Evolutionary conservation across 2,329 filamentous ascomycete species (phyloP).

Genomic region (Epichloe coenophiala): DNA sequence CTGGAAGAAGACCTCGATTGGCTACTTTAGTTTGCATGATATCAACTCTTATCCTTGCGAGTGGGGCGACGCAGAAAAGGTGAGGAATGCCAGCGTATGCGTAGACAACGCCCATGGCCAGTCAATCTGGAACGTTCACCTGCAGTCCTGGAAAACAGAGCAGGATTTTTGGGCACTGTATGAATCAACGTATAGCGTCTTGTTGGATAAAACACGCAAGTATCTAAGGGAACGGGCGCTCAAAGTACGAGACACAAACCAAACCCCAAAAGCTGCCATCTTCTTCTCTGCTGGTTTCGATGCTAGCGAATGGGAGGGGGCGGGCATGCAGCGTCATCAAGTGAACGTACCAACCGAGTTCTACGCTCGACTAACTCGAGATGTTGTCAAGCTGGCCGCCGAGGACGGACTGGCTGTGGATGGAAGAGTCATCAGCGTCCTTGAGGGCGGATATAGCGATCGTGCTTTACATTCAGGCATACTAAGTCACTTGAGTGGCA

Average conservation of each 20-base stretch:
- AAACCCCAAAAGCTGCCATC: slow-evolving; percentile 67
- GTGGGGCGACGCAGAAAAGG: slow-evolving; percentile 81
- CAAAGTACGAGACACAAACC: slow-evolving; percentile 43
- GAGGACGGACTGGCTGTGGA: slow-evolving; percentile 68
- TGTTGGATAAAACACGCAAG: slow-evolving; percentile 67
- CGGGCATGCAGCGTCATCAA: slow-evolving; percentile 88
- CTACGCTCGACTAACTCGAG: slow-evolving; percentile 79
- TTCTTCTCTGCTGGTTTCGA: slow-evolving; percentile 96
- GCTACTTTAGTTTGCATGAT: slow-evolving; percentile 93
- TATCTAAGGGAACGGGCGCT: slow-evolving; percentile 66
- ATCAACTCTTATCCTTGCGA: slow-evolving; percentile 99
- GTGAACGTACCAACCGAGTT: slow-evolving; percentile 96
- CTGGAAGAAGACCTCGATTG: slow-evolving; percentile 77
- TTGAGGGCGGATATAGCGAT: slow-evolving; percentile 94
- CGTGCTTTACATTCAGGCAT: slow-evolving; percentile 79
- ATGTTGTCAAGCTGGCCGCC: slow-evolving; percentile 68
- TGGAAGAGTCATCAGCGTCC: slow-evolving; percentile 78
- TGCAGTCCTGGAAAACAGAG: slow-evolving; percentile 73
- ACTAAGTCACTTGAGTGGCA: slow-evolving; percentile 76
- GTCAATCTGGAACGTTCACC: slow-evolving; percentile 89
- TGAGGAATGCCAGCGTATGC: slow-evolving; percentile 86
- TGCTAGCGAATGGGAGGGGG: slow-evolving; percentile 85
- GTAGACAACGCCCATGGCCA: slow-evolving; percentile 91
- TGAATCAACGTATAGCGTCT: slow-evolving; percentile 57
- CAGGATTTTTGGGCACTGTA: slow-evolving; percentile 86